These are phyloP conservation scores for Podaxis sp. DNA, from an alignment of 768 basidiomycete genomes.

Conservation along the genomic window DNA sequence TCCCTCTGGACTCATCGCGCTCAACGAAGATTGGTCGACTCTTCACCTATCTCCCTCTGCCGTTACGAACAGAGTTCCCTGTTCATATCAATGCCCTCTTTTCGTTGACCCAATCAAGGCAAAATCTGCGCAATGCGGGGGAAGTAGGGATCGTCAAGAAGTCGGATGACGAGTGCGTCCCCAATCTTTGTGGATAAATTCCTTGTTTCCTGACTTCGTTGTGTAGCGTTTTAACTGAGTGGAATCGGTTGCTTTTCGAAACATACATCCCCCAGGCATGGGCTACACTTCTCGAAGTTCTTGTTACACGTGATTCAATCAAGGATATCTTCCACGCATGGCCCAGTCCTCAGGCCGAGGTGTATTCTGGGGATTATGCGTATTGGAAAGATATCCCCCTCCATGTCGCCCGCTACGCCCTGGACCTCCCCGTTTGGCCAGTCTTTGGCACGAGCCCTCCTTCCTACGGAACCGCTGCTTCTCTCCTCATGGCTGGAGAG, in stretches of 20 bases:
- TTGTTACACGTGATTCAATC: slow-evolving; percentile 24
- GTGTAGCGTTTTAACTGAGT: slow-evolving; percentile 41
- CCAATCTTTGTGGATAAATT: neutral
- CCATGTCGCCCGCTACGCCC: slow-evolving; percentile 27
- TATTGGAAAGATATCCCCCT: slow-evolving; percentile 38
- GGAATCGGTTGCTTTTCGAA: slow-evolving; percentile 48
- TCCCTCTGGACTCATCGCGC: slow-evolving; percentile 24
- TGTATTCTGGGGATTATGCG: slow-evolving; percentile 37
- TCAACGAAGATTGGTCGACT: slow-evolving; percentile 34
- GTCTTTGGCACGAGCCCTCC: slow-evolving; percentile 20
- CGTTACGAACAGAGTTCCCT: slow-evolving; percentile 44
- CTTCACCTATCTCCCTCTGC: slow-evolving; percentile 50
- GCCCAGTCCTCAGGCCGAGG: slow-evolving; percentile 33
- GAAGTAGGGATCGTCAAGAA: slow-evolving; percentile 35
- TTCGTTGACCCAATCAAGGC: slow-evolving; percentile 44
- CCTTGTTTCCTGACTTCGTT: neutral
- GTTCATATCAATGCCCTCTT: slow-evolving; percentile 48
- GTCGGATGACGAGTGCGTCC: slow-evolving; percentile 39
- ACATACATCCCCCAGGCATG: slow-evolving; percentile 44
- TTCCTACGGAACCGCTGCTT: slow-evolving; percentile 5
- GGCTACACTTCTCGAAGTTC: slow-evolving; percentile 32
- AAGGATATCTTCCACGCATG: slow-evolving; percentile 37
- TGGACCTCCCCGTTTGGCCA: slow-evolving; percentile 37
- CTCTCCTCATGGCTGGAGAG: slow-evolving; percentile 28
- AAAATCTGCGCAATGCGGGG: slow-evolving; percentile 41